Conservation (phyloP, 495 filamentous ascomycete species). For the Pseudotulostoma volvatum region DNA sequence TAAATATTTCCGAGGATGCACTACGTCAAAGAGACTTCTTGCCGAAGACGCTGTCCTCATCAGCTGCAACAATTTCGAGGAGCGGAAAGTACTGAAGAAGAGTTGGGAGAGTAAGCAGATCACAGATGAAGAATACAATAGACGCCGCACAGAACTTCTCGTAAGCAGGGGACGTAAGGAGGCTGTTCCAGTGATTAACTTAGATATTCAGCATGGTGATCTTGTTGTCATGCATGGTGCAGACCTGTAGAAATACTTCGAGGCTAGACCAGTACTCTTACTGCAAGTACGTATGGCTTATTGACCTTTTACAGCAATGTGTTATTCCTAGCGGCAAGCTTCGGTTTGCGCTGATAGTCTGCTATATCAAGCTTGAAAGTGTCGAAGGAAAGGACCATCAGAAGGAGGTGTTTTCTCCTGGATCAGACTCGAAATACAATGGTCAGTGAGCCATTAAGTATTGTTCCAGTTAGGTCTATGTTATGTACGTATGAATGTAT, state of each 20-base stretch:
- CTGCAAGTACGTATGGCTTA: background rate
- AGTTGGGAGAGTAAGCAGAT: constrained; percentile 11
- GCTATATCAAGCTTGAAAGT: constrained; percentile 18
- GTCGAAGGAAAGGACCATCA: constrained; percentile 5
- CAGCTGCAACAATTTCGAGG: constrained; percentile 21
- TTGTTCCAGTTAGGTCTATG: too few relatives aligned
- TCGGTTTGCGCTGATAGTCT: constrained; percentile 44
- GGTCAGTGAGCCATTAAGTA: constrained; percentile 13
- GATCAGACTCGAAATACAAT: constrained; percentile 17
- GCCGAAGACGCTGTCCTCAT: constrained; percentile 15
- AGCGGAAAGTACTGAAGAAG: constrained; percentile 23
- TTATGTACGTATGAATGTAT: too few relatives aligned
- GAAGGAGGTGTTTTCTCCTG: constrained; percentile 12
- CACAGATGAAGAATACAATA: constrained; percentile 9
- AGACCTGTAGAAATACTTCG: constrained; percentile 53
- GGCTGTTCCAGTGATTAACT: too few relatives aligned
- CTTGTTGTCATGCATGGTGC: constrained; percentile 69
- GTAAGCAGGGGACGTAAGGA: too few relatives aligned
- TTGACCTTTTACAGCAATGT: constrained; percentile 27
- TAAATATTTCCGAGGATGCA: constrained; percentile 27
- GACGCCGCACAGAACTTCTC: constrained; percentile 4
- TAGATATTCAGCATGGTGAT: constrained; percentile 56
- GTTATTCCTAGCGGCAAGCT: constrained; percentile 40
- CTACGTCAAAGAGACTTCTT: constrained; percentile 3
- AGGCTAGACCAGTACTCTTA: constrained; percentile 11